These are phyloP conservation scores for Podospora bellae-mahoneyi DNA, from an alignment of 495 filamentous ascomycete species.

Conservation along the genomic window DNA sequence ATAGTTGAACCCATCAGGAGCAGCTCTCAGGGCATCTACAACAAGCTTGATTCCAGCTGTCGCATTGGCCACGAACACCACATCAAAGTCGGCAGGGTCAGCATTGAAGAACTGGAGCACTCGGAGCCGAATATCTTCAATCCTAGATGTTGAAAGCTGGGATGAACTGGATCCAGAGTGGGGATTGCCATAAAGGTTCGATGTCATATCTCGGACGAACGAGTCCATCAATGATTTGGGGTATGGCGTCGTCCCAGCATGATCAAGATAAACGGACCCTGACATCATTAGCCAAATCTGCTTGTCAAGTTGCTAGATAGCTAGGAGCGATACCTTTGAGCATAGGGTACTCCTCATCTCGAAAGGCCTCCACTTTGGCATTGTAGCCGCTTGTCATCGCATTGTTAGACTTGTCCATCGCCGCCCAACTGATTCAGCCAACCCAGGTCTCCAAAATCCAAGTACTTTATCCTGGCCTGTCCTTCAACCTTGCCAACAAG, in stretches of 20 bases:
- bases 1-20: conserved; percentile 69
- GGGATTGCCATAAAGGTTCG: conserved; percentile 83
- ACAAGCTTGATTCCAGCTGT: conserved; percentile 90
- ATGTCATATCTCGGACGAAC: conserved; percentile 70
- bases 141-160: conserved; percentile 65
- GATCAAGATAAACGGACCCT: conserved; percentile 84
- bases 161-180: conserved; percentile 84
- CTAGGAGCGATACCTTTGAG: conserved; percentile 58
- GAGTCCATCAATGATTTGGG: conserved; percentile 75
- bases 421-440: neutral
- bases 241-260: conserved; percentile 84
- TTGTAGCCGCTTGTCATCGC: conserved; percentile 51
- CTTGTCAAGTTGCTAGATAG: neutral
- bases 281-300: conserved; percentile 17
- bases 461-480: neutral
- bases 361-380: conserved; percentile 61
- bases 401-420: neutral
- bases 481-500: neutral
- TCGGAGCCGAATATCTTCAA: conserved; percentile 72
- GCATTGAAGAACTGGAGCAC: conserved; percentile 80
- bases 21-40: conserved; percentile 65
- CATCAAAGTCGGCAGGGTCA: conserved; percentile 75
- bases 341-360: conserved; percentile 76
- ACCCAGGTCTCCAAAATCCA: neutral
- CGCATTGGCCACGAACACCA: conserved; percentile 90